These are phyloP conservation scores for Escallonia herrerae DNA, from an alignment of 129 eudicot species.

Conservation along the genomic window DNA sequence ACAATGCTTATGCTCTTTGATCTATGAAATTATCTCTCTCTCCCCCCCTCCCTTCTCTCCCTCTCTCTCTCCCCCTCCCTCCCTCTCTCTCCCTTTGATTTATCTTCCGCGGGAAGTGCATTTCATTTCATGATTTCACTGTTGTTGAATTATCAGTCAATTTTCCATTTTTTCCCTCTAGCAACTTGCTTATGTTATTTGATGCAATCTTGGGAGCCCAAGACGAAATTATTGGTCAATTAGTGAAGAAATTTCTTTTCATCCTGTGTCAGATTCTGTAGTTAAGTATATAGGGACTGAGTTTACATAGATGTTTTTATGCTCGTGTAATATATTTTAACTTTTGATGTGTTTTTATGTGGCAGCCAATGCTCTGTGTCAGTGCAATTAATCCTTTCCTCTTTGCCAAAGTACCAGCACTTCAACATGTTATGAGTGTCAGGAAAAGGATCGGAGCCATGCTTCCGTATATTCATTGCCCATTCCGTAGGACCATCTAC, in stretches of 20 bases:
- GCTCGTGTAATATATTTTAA: conserved; percentile 2
- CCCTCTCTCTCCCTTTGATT: too few species aligned
- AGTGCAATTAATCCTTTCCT: conserved; percentile 85
- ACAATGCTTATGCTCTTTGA: background rate
- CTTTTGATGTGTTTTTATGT: conserved; percentile 2
- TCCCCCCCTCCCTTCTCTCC: too few species aligned
- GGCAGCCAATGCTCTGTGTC: conserved; percentile 99
- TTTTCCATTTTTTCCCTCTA: too few species aligned
- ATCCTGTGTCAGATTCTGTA: background rate
- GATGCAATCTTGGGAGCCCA: too few species aligned
- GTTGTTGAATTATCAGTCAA: too few species aligned
- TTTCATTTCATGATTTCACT: too few species aligned
- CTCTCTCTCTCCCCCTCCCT: too few species aligned
- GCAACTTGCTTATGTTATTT: too few species aligned
- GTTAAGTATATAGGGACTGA: background rate
- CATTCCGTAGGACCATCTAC: conserved; percentile 74
- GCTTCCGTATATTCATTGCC: conserved; percentile 88
- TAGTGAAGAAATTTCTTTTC: background rate
- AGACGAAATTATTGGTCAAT: background rate
- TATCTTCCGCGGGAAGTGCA: too few species aligned
- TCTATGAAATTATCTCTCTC: background rate
- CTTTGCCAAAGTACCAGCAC: conserved; percentile 72
- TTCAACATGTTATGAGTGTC: conserved; percentile 68
- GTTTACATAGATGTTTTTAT: background rate
- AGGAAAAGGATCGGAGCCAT: conserved; percentile 69